Evolutionary conservation across 148 eudicot genomes (phyloP), one percentile per base, ranked within the genome.

Genomic region (Diospyros lotus): DNA sequence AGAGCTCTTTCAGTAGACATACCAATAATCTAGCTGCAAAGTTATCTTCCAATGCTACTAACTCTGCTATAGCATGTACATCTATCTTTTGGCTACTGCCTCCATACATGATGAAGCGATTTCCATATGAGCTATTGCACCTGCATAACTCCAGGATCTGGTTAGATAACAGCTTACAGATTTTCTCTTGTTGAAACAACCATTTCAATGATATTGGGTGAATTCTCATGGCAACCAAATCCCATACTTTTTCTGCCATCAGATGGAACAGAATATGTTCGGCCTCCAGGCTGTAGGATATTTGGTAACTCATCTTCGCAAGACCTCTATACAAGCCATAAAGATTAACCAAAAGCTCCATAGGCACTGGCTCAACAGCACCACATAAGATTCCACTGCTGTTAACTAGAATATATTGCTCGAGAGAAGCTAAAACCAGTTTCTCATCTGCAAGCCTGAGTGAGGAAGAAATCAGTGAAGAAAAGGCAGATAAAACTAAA

Each of bases 171-270:
- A 82, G 76, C 76, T 86, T 84, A 84, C 84, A 74, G 63, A 95
- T 84, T 80, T 80, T 87, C 69, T 93, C 97, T 78, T 95, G 94
- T 83, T 90, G 97, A 81, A 95, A 95, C 76, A 95, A 73, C 99
- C 99, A 95, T 82, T 83, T 88, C 65, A 92, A 71, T 50, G 99
- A 87, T 56, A 80, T 81, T 3, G 74, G 77, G 86, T 95, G 96
- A 71, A 90, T 82, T 73, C 85, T 77, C 13, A 69, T 80, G 64
- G 87, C 83, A 50, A 85, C 80, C 67, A 90, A 73, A 81, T 93
- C 93, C 90, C 89, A 89, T 60, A 86, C 89, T 51, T 84, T 84
- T 80, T 90, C 97, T 62, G 74, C 79, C 66, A 93, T 53, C 70
- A 89, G 50, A 73, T 84, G 84, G 79, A 92, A 87, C 72, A 90